Evolutionary conservation across 805 yeast genomes (phyloP), one percentile per base, ranked within the genome.

Genomic region (Starmerella vaccinii): DNA sequence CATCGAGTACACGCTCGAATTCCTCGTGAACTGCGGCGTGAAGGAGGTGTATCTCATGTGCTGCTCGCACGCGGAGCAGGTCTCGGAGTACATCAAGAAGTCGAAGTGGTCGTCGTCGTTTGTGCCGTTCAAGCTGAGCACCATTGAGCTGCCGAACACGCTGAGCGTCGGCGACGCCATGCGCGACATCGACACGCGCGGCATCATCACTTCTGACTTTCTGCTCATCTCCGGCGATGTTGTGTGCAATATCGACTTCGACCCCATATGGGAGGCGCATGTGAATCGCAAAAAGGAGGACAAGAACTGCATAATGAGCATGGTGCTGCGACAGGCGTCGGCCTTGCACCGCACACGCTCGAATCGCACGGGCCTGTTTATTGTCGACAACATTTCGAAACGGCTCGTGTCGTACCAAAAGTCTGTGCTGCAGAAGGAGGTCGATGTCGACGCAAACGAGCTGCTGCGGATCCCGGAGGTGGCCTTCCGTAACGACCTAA

Each of bases 81-180:
- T 92, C 57, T 86, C 84, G 64, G 76, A 74, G 34, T 92, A 92
- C 63, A 81, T 92, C 46, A 86, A 82, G 56, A 53, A 61, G 27
- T 65, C 71, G 3, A 63, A 64, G 50, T 71, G 74, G 75, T 59
- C 57, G 44, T 43, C 60, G 5, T 52, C 68, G 6, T 77, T 81
- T 63, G 78, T 95, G 2, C 95, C 97, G 1, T 90, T 92, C 66
- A 76, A 77, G 50, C 76, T 92, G 41, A 77, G 79, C 44, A 83
- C 95, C 2, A 77, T 90, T 48, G 76, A 84, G 73, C 79, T 94
- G 22, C 78, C 87, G 44, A 96, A 90, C 65, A 81, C 92, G 10
- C 71, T 89, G 65, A 84, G 95, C 24, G 95, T 90, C 10, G 98
- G 98, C 58, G 98, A 92, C 68, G 94, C 95, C 19, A 85, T 92